Evolutionary conservation across 2,329 filamentous ascomycete species (phyloP), one percentile per base, ranked within the genome.

Genomic region (Fusarium austroafricanum): DNA sequence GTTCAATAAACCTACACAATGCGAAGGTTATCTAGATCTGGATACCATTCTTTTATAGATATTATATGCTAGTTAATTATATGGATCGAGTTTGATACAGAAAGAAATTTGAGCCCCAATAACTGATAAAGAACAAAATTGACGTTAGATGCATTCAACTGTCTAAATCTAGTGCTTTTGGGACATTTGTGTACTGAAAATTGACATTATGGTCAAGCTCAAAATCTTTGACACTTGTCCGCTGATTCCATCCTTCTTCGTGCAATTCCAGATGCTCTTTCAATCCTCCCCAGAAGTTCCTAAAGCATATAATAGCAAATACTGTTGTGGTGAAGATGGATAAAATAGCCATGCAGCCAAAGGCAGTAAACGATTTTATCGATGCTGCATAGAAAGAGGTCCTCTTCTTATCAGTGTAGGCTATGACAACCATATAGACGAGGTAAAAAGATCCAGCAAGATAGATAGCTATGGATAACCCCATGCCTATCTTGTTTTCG

Each of bases 201-300:
- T 35, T 61, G 14, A 26, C 10, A 3, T 15, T 37, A 2, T 49
- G 17, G 2, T 44, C 20, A 33, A 61, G 56, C 3, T 61, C 58
- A 5, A 61, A 53, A 2, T 61, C 58, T 10, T 54, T 61, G 2
- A 20, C 28, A 8, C 31, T 47, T 35, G 3, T 42, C 21, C 9
- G 33, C 26, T 8, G 39, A 51, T 12, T 45, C 55, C 45, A 53
- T 3, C 8, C 21, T 14, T 61, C 58, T 9, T 61, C 45, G 2
- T 61, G 58, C 3, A 61, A 45, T 1, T 18, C 39, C 6, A 61
- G 15, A 28, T 61, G 45, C 1, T 61, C 58, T 2, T 54, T 61
- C 45, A 61, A n/a, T 0, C 58, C 58, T 0, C 58, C 33, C 3
- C 31, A 61, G 10, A 61, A 61, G 2, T 61, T 61, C 9, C 21